Evolutionary conservation across 495 filamentous ascomycete species (phyloP), one percentile per base, ranked within the genome.

Genomic region (Lasiosphaeria miniovina): DNA sequence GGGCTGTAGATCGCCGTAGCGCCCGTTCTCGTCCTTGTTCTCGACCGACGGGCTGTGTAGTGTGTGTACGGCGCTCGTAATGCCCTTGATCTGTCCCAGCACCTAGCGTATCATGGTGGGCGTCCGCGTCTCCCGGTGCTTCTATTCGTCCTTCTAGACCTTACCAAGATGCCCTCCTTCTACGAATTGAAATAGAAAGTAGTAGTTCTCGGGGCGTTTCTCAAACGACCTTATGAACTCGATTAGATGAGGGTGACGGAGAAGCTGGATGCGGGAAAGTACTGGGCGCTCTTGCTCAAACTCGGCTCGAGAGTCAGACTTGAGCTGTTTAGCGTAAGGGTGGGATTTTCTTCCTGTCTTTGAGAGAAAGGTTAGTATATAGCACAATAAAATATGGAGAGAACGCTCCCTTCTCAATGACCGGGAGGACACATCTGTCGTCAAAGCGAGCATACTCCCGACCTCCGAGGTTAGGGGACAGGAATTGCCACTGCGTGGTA

Each of bases 341-440:
- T 24, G 17, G 49, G 49, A 36, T 52, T 52, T 4, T 33, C 34
- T 4, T 52, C 33, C 34, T 52, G 49, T 52, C 49, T 52, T 52
- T 52, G 6, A 40, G 36, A 6, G 6, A 40, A 40, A 6, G 6
- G 11, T 40, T 40, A 40, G 36, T 40, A 6, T 6, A 40, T 6
- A 40, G 36, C 6, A 6, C 36, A 6, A 11, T 40, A 40, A 40
- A 11, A n/a, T 40, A 40, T 11, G 6, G 36, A 40, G 11, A 40
- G 6, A 6, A 40, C 36, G 36, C 6, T 11, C 36, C 36, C 6
- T 6, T 40, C 11, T 40, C 36, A 40, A 40, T 11, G 36, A 40
- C 11, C 6, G 36, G 36, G 6, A 40, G 11, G 36, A 40, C 36
- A 11, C 36, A 40, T 40, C 11, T 40, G 11, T 6, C 36, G 6